phyloP scores from a whole-genome alignment of 768 basidiomycete genomes.

The Kondoa subrosea region DNA sequence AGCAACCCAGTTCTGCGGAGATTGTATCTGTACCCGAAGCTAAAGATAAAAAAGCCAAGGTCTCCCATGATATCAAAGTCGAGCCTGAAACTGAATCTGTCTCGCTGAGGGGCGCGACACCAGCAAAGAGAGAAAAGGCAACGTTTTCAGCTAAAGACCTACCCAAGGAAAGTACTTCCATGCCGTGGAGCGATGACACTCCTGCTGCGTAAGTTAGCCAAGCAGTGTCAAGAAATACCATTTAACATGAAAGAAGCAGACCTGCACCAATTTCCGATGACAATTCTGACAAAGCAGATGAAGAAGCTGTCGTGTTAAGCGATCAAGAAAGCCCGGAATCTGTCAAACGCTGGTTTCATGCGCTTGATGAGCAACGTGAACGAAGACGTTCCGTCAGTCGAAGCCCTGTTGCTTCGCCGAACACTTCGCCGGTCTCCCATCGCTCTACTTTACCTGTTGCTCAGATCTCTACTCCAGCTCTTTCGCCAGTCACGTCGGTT shows the following conservation, averaged over 20 bases:
- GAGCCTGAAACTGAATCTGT: too few species aligned
- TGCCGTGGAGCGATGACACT: too few species aligned
- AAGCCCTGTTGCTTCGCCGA: neutral
- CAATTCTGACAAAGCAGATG: neutral
- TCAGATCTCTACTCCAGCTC: too few species aligned
- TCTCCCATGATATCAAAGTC: too few species aligned
- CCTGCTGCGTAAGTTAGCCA: too few species aligned
- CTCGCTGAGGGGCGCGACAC: too few species aligned
- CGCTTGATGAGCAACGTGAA: neutral
- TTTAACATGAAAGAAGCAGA: neutral
- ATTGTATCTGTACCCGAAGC: too few species aligned
- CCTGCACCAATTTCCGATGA: neutral
- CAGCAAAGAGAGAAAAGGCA: too few species aligned
- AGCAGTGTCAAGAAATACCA: too few species aligned
- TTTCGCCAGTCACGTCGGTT: neutral
- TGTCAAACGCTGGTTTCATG: neutral
- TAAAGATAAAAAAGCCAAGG: too few species aligned
- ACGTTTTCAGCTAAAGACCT: too few species aligned
- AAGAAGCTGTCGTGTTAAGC: neutral
- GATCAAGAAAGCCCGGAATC: neutral
- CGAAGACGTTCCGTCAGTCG: neutral
- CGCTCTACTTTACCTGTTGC: neutral
- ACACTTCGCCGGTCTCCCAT: neutral
- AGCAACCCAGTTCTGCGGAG: neutral
- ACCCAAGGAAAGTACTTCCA: too few species aligned